Evolutionary conservation across 306 rosid genomes (phyloP), one percentile per base, ranked within the genome.

Genomic region (Phaseolus lunatus): DNA sequence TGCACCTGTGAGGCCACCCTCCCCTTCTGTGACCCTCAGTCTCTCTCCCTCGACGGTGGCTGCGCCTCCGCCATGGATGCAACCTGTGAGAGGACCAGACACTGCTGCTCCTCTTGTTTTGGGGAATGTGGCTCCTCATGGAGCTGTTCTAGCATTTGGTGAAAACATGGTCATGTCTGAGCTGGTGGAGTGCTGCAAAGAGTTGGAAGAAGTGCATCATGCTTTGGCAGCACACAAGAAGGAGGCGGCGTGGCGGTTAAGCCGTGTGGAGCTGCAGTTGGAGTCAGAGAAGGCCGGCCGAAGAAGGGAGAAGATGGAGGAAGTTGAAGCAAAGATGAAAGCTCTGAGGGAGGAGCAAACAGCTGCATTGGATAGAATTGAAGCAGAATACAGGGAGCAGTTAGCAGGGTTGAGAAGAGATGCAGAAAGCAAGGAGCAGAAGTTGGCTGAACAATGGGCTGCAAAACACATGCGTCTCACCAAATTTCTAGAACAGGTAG

Each of bases 381-480:
- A 94, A 86, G 86, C 87, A 7, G 97, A 94, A 62, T 94, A 92
- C 71, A 81, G 87, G 77, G 97, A 94, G 31, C 98, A 94, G 72
- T 74, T 94, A 53, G 87, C 89, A 14, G 97, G 92, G 58, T 68
- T 94, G 73, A 89, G 89, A 82, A 89, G 94, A 79, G 98, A 94
- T 58, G 98, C 96, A 10, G 96, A 94, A 77, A 83, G 86, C 41
- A 94, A 94, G 83, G 98, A 94, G 83, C 98, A 92, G 77, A 94
- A 94, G 83, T 53, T 94, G 89, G 88, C 96, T 65, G 98, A 94
- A 65, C 98, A 92, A 84, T 92, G 97, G 98, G 84, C 91, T 56
- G 91, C 96, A 0, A 92, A 90, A 78, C 98, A 94, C 82, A 27
- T 75, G 76, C 90, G 92, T 57, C 91, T 94, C 12, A 65, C 88